phyloP scores from a whole-genome alignment of 768 basidiomycete genomes.

The Suillus ampliporus region DNA sequence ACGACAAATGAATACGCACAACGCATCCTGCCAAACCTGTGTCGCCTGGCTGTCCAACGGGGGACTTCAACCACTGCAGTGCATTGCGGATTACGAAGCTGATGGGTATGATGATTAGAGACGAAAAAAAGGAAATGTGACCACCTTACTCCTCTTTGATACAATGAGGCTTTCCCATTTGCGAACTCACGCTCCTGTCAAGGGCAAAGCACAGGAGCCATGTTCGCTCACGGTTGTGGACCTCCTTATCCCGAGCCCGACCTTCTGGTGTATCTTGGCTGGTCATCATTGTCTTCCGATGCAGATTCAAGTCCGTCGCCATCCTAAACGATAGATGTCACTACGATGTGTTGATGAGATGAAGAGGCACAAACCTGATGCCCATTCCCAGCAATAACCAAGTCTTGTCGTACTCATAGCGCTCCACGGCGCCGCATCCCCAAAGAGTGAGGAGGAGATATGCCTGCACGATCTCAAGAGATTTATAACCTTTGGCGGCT shows the following conservation, averaged over 20 bases:
- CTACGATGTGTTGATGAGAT: background rate
- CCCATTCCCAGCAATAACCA: conserved; percentile 91
- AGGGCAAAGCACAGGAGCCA: conserved; percentile 90
- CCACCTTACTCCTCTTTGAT: conserved; percentile 88
- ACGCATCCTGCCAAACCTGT: conserved; percentile 75
- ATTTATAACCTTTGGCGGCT: conserved; percentile 87
- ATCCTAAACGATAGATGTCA: conserved; percentile 57
- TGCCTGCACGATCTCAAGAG: conserved; percentile 94
- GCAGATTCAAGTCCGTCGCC: conserved; percentile 95
- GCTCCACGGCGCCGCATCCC: conserved; percentile 94
- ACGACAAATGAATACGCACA: conserved; percentile 48
- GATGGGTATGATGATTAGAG: conserved; percentile 17
- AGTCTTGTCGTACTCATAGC: conserved; percentile 95
- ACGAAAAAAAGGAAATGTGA: conserved; percentile 7
- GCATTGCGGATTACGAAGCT: conserved; percentile 91
- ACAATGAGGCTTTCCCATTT: conserved; percentile 95
- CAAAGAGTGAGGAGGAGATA: conserved; percentile 88
- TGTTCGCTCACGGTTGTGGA: conserved; percentile 93
- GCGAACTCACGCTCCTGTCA: conserved; percentile 89
- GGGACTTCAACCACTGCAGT: conserved; percentile 71
- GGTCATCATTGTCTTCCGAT: conserved; percentile 74
- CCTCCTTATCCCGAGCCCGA: conserved; percentile 77
- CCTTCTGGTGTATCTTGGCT: conserved; percentile 80
- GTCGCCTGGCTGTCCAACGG: conserved; percentile 69
- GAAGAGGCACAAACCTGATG: conserved; percentile 58